Evolutionary conservation across 352 stramenopile genomes (phyloP).

Genomic region (Phytophthora tentaculata): DNA sequence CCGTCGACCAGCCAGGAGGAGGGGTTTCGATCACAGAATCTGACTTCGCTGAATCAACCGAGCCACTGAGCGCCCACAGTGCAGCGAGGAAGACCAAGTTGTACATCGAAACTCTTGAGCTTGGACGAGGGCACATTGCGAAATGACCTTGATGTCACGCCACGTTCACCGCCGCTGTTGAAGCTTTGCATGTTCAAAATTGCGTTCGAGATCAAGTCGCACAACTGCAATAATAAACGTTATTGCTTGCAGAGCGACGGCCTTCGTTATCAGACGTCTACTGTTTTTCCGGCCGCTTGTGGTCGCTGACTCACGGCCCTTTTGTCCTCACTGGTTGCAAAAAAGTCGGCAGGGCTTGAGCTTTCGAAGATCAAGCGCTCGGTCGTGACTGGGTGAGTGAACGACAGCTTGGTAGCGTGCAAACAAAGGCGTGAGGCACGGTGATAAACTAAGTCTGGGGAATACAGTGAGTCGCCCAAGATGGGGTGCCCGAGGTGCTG

Average conservation of each 20-base stretch:
- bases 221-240: too few species aligned
- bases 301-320: background rate
- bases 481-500: constrained; percentile 92
- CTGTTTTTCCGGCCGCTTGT: background rate
- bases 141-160: constrained; percentile 7
- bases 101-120: constrained; percentile 12
- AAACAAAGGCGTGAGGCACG: constrained; percentile 56
- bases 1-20: constrained; percentile 3
- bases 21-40: constrained; percentile 3
- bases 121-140: constrained; percentile 1
- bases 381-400: constrained; percentile 54
- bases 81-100: background rate
- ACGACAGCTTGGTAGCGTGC: constrained; percentile 48
- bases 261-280: background rate
- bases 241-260: too few species aligned
- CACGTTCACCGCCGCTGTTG: too few species aligned
- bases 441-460: constrained; percentile 43
- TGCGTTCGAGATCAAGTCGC: too few species aligned
- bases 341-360: constrained; percentile 2
- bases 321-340: constrained; percentile 1
- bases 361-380: constrained; percentile 45
- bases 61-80: constrained; percentile 4
- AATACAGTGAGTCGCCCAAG: constrained; percentile 92
- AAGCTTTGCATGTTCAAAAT: too few species aligned
- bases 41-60: constrained; percentile 4